Evolutionary conservation across 345 rosid species (phyloP).

Genomic region (Syzygium jambos): DNA sequence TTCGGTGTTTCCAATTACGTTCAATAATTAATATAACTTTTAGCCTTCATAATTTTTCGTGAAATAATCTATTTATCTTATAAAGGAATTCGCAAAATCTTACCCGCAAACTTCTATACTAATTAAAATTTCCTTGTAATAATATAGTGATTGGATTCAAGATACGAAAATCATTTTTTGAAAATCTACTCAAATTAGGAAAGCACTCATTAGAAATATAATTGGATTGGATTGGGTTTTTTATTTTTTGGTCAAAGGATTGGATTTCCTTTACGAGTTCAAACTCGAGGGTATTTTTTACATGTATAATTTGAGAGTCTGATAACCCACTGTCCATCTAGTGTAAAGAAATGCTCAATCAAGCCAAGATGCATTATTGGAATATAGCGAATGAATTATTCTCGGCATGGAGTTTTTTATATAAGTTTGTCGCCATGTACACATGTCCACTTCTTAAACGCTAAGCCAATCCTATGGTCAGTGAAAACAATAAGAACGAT

Average conservation of each 20-base stretch:
- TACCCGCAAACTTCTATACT: neutral
- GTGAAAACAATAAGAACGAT: neutral
- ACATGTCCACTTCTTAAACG: neutral
- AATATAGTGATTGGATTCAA: neutral
- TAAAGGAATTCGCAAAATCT: neutral
- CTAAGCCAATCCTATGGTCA: neutral
- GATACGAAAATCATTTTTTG: neutral
- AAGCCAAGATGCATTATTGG: neutral
- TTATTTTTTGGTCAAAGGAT: neutral
- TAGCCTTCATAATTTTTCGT: neutral
- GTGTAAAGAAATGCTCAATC: neutral
- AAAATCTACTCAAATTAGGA: neutral
- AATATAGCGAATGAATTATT: neutral
- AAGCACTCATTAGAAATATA: neutral
- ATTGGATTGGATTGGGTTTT: neutral
- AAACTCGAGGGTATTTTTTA: neutral
- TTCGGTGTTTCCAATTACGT: neutral
- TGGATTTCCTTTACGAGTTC: neutral
- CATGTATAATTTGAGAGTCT: neutral
- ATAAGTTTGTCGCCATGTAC: neutral
- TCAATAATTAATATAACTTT: neutral
- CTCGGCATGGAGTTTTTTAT: neutral
- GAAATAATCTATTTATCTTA: neutral
- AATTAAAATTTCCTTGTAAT: neutral
- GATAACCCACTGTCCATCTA: neutral